These are phyloP conservation scores for Corylus heterophylla DNA, from an alignment of 306 rosid genomes.

Conservation along the genomic window DNA sequence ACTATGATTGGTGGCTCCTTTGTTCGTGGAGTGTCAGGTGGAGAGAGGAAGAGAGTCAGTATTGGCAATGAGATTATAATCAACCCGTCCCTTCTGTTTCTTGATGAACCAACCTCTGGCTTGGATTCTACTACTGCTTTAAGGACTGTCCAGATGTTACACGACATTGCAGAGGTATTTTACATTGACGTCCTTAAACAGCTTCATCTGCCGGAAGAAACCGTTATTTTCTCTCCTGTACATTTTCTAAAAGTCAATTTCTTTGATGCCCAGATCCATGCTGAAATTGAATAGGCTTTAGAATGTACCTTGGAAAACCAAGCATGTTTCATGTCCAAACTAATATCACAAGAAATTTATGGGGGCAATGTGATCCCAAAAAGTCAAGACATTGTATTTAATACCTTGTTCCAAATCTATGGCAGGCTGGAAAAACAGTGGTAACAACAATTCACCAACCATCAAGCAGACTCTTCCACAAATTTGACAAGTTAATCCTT, in stretches of 20 bases:
- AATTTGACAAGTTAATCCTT: constrained; percentile 91
- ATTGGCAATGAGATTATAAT: constrained; percentile 92
- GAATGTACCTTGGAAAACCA: background rate
- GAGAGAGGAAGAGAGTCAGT: constrained; percentile 93
- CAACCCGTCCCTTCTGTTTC: constrained; percentile 90
- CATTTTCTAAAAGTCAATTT: too few species aligned
- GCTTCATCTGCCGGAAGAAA: too few species aligned
- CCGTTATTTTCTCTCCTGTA: too few species aligned
- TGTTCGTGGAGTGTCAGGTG: constrained; percentile 95
- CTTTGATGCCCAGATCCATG: too few species aligned
- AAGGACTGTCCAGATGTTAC: constrained; percentile 88
- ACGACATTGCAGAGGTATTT: constrained; percentile 91
- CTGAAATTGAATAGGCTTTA: too few species aligned
- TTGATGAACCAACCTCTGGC: constrained; percentile 99
- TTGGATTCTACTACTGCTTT: constrained; percentile 97
- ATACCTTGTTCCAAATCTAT: constrained; percentile 17
- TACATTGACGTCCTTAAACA: background rate
- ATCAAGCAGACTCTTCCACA: constrained; percentile 94
- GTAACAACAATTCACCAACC: constrained; percentile 98
- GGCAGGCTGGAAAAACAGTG: constrained; percentile 92
- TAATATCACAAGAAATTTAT: background rate
- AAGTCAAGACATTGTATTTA: background rate
- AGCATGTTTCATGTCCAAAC: background rate
- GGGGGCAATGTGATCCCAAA: background rate
- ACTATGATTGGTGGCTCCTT: constrained; percentile 94